A percentile compares a stretch with the other conserved stretches of the same genome.
These are phyloP conservation scores for Plasmodium fragile DNA, from an alignment of 169 alveolate species.

Conservation along the genomic window DNA sequence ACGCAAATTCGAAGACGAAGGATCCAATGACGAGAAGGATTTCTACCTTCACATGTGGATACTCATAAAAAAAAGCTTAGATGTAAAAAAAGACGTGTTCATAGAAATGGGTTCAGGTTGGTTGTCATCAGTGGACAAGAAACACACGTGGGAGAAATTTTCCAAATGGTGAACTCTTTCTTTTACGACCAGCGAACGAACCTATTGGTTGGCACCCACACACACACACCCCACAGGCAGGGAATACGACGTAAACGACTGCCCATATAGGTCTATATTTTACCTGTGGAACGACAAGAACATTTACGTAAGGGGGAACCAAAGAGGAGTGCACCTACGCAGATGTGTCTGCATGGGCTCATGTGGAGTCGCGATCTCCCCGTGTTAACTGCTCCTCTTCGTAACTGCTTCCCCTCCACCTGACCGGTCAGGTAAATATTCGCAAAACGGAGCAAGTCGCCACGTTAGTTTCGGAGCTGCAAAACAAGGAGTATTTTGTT, in stretches of 20 bases:
- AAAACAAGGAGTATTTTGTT: constrained; percentile 43
- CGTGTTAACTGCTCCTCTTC: not conserved
- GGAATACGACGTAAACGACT: constrained; percentile 40
- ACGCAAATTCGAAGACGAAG: constrained; percentile 29
- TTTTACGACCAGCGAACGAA: not conserved
- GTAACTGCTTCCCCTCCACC: not conserved
- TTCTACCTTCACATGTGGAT: constrained; percentile 66
- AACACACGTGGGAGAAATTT: not conserved
- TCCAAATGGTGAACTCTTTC: not conserved
- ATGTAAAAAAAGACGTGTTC: constrained; percentile 57
- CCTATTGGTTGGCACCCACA: not conserved
- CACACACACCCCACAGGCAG: not conserved
- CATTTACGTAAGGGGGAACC: constrained; percentile 34
- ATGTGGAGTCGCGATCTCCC: not conserved
- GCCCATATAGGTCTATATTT: constrained; percentile 64
- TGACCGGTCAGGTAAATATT: constrained; percentile 23
- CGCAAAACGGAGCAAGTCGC: constrained; percentile 19
- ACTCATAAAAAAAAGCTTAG: constrained; percentile 72
- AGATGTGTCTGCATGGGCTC: not conserved
- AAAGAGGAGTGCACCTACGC: not conserved
- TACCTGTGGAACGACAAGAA: constrained; percentile 73
- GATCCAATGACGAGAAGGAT: constrained; percentile 15
- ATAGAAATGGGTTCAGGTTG: constrained; percentile 75
- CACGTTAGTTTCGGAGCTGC: constrained; percentile 35
- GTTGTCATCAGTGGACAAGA: not conserved